Conservation (phyloP, 2,329 filamentous ascomycete genomes). For the Albifimbria verrucaria region DNA sequence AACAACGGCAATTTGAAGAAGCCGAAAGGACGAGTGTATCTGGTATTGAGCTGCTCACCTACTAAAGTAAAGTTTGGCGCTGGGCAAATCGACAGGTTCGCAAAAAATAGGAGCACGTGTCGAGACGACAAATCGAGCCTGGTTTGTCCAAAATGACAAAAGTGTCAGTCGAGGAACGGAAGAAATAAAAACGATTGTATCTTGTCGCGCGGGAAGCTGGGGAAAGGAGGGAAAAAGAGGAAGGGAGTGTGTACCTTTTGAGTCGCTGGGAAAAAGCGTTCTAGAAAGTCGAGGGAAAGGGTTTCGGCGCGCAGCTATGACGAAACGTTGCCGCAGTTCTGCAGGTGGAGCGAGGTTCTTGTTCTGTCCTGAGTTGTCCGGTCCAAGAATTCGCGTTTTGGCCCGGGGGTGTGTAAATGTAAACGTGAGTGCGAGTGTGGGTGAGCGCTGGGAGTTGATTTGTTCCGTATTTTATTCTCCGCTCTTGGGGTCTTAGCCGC, state of each 20-base stretch:
- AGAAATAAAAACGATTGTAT: too few species aligned
- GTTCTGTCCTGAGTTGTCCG: neutral
- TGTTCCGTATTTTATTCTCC: neutral
- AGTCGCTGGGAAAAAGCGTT: neutral
- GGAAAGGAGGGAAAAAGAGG: neutral
- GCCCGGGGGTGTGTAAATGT: neutral
- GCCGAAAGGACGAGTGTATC: too few species aligned
- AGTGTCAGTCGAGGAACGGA: too few species aligned
- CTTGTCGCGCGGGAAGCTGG: neutral
- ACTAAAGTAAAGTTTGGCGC: too few species aligned
- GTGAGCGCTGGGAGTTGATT: neutral
- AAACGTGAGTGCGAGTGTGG: neutral
- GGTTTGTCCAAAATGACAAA: too few species aligned
- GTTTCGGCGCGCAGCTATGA: neutral
- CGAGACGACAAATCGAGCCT: too few species aligned
- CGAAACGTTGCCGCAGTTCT: neutral
- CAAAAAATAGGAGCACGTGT: too few species aligned
- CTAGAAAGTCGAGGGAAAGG: neutral
- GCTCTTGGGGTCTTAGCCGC: neutral
- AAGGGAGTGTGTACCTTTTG: neutral
- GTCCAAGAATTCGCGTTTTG: neutral
- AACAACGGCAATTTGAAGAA: too few species aligned
- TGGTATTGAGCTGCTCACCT: too few species aligned
- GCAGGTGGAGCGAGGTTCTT: neutral
- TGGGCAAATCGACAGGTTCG: too few species aligned